Evolutionary conservation across 352 stramenopile genomes (phyloP).

Genomic region (Phytophthora quininea): DNA sequence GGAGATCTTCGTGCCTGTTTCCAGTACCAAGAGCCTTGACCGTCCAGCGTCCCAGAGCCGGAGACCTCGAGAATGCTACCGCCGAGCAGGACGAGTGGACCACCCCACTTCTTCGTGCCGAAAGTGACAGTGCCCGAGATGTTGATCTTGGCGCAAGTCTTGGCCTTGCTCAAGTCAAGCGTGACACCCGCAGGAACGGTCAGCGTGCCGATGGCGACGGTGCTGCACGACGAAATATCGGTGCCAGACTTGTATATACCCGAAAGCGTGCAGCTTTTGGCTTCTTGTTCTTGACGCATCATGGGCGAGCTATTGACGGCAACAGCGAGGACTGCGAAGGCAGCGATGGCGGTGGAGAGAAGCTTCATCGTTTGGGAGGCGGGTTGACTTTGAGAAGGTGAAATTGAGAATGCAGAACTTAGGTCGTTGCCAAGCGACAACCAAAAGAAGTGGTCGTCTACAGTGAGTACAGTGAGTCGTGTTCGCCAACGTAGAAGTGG

Average conservation of each 20-base stretch:
- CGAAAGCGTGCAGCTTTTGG: constrained; percentile 18
- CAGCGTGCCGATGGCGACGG: neutral
- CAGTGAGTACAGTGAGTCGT: too few species aligned
- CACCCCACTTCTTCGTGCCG: constrained; percentile 36
- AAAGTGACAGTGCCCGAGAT: constrained; percentile 49
- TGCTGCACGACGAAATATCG: neutral
- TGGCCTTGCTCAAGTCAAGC: constrained; percentile 42
- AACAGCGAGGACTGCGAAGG: neutral
- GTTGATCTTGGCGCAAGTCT: constrained; percentile 36
- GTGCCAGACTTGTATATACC: neutral
- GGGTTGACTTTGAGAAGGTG: too few species aligned
- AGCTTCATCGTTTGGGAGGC: constrained; percentile 30
- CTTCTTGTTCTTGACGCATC: constrained; percentile 27
- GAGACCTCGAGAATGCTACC: constrained; percentile 29
- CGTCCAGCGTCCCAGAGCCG: constrained; percentile 31
- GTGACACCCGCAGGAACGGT: constrained; percentile 12
- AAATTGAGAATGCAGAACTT: too few species aligned
- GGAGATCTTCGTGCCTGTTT: constrained; percentile 33
- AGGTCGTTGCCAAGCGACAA: too few species aligned
- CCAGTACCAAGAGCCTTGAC: constrained; percentile 36
- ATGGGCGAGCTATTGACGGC: constrained; percentile 16
- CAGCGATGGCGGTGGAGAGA: constrained; percentile 5
- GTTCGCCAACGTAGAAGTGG: too few species aligned
- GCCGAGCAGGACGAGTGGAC: constrained; percentile 39
- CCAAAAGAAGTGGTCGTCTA: too few species aligned